These are phyloP conservation scores for Paramecium tetraurelia DNA, from an alignment of 73 alveolate genomes.

Conservation along the genomic window DNA sequence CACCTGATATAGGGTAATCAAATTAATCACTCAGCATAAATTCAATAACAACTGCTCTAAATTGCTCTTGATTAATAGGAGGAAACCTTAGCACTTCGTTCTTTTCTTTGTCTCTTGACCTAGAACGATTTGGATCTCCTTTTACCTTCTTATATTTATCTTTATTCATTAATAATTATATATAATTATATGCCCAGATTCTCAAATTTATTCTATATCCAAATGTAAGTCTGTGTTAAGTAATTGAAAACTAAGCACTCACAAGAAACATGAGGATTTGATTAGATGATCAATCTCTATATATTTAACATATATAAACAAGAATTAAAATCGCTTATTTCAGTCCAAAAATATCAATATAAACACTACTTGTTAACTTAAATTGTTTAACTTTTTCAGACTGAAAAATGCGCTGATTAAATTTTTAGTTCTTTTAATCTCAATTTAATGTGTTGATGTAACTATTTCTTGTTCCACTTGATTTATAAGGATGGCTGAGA, in stretches of 20 bases:
- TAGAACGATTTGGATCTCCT: neutral
- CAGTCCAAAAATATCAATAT: neutral
- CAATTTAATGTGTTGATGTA: neutral
- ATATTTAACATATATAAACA: neutral
- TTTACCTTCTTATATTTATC: neutral
- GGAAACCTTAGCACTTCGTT: slow-evolving; percentile 44
- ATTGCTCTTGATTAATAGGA: slow-evolving; percentile 46
- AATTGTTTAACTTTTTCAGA: neutral
- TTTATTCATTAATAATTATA: slow-evolving; percentile 6
- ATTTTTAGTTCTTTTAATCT: neutral
- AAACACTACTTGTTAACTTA: neutral
- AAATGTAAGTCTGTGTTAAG: no score
- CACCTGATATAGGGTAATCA: slow-evolving; percentile 58
- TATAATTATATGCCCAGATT: neutral
- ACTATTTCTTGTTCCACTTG: neutral
- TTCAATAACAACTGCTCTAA: slow-evolving; percentile 60
- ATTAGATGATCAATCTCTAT: neutral
- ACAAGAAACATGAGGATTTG: no score
- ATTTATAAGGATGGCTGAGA: neutral
- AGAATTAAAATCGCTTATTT: neutral
- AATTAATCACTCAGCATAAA: slow-evolving; percentile 58
- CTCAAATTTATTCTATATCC: neutral
- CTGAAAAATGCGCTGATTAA: neutral
- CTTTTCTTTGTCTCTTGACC: slow-evolving; percentile 53
- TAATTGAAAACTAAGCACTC: no score